phyloP scores from a whole-genome alignment of 257 asterid genomes.

The Thymus quinquecostatus region DNA sequence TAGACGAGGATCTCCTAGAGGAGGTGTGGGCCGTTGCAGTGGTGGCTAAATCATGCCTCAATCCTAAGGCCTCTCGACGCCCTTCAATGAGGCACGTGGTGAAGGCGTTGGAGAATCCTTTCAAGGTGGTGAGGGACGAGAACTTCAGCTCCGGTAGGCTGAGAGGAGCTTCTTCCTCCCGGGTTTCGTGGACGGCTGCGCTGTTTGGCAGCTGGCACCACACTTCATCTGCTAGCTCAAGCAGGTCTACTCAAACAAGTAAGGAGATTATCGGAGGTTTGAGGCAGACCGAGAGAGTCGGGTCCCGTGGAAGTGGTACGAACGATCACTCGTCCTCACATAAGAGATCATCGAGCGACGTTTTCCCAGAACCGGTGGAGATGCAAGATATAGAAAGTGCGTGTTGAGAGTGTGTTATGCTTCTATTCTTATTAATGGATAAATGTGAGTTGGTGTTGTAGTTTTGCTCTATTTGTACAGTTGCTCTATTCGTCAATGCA shows the following conservation, averaged over 20 bases:
- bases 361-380: slow-evolving; percentile 62
- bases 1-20: slow-evolving; percentile 70
- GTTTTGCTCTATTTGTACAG: slow-evolving; percentile 29
- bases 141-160: slow-evolving; percentile 51
- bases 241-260: slow-evolving; percentile 38
- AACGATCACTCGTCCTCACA: slow-evolving; percentile 55
- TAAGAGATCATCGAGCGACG: slow-evolving; percentile 61
- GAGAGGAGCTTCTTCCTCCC: slow-evolving; percentile 47
- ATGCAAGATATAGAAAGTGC: slow-evolving; percentile 46
- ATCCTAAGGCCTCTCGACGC: slow-evolving; percentile 60
- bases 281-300: slow-evolving; percentile 48
- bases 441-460: neutral
- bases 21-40: slow-evolving; percentile 77
- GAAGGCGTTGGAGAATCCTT: slow-evolving; percentile 72
- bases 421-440: neutral
- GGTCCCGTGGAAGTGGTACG: slow-evolving; percentile 63
- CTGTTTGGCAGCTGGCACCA: slow-evolving; percentile 60
- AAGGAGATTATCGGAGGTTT: slow-evolving; percentile 47
- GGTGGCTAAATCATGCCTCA: slow-evolving; percentile 70
- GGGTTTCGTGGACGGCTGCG: slow-evolving; percentile 58
- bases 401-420: slow-evolving; percentile 18
- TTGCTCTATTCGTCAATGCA: neutral
- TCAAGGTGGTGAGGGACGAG: slow-evolving; percentile 68
- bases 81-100: slow-evolving; percentile 67
- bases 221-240: slow-evolving; percentile 59